These are phyloP conservation scores for Ajuga reptans DNA, from an alignment of 305 asterid genomes.

Conservation along the genomic window DNA sequence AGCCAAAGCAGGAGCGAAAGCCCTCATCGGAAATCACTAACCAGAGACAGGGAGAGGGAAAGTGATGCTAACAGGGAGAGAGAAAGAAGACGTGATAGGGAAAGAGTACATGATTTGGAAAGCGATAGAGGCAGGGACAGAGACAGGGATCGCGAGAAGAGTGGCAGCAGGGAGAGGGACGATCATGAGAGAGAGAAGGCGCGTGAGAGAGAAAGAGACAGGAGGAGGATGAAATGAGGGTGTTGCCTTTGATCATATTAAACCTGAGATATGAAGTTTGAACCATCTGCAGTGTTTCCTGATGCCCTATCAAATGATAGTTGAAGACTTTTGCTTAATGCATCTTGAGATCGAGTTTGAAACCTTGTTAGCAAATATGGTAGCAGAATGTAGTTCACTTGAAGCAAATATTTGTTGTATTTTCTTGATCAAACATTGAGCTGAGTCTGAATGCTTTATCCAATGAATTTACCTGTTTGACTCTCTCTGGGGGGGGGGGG, in stretches of 20 bases:
- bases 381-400: not conserved
- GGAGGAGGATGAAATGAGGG: conserved; percentile 50
- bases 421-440: not conserved
- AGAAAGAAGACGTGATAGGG: conserved; percentile 55
- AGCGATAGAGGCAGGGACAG: conserved; percentile 43
- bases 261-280: conserved; percentile 10
- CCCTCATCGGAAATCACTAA: conserved; percentile 53
- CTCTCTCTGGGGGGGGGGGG: too few relatives aligned
- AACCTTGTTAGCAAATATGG: conserved; percentile 3
- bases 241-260: not conserved
- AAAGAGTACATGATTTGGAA: conserved; percentile 36
- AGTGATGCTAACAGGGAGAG: conserved; percentile 42
- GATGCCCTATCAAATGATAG: not conserved
- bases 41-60: conserved; percentile 55
- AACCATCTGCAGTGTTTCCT: not conserved
- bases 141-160: conserved; percentile 43
- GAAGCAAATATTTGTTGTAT: conserved; percentile 21
- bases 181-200: conserved; percentile 58
- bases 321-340: conserved; percentile 5
- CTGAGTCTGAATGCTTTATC: not conserved
- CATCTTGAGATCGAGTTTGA: not conserved
- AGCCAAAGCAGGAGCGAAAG: conserved; percentile 69
- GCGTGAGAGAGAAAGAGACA: conserved; percentile 56
- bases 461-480: not conserved
- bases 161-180: conserved; percentile 59